Evolutionary conservation across 2,329 filamentous ascomycete species (phyloP), one percentile per base, ranked within the genome.

Genomic region (Talaromyces sp.): DNA sequence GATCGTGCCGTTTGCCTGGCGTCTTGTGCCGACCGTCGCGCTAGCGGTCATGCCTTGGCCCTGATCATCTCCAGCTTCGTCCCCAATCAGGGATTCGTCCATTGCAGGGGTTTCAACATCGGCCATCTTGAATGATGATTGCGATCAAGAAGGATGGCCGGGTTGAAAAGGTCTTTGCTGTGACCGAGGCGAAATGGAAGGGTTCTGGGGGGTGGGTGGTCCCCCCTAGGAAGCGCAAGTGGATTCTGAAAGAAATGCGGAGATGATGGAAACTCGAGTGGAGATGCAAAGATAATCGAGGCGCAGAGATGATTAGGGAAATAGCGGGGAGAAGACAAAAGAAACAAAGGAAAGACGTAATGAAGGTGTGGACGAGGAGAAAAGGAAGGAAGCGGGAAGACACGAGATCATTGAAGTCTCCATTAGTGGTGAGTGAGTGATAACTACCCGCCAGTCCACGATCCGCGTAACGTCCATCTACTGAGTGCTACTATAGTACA

Each of bases 1-100:
- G 46, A 86, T 84, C 49, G 82, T 86, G 49, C 84, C 84, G 65
- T 85, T 86, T 24, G 83, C 81, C 70, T 86, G 85, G 60, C 82
- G 82, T 56, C 84, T 75, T 37, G 81, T 84, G 45, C 76, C 76
- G 36, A 77, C 75, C 42, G 76, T 73, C 51, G 69, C 66, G 58
- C 67, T 71, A 52, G 61, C 70, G 29, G 74, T 75, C 49, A 60
- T 60, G 54, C 69, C 70, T 49, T 73, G 70, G 19, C 64, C 62
- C 49, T 70, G 67, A 30, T 74, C 70, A 51, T 75, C 73, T 32
- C 67, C 67, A 24, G 63, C 62, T 51, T 74, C 71, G 53, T 70
- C 69, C 13, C 60, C 61, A 45, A 69, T 62, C 51, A 71, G 67
- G 49, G 69, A 71, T 35, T 74, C 72, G 54, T 72, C 70, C 57